A percentile compares a stretch with the other conserved stretches of the same genome.
Evolutionary conservation across 179 eudicot genomes (phyloP).

Genomic region (Beta corolliflora): DNA sequence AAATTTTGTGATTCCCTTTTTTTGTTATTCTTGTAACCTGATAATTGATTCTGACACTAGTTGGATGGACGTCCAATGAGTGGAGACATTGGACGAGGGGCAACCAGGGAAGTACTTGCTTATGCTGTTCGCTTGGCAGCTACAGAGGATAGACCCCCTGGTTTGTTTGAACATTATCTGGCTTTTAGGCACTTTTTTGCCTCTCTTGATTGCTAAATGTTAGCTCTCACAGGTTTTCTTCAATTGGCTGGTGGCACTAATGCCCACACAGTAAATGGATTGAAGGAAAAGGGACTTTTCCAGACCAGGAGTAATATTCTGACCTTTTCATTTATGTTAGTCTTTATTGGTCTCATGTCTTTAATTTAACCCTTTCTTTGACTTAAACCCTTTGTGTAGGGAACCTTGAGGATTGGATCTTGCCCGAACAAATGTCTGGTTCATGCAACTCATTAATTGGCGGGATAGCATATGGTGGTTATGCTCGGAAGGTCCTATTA

Average conservation of each 20-base stretch:
- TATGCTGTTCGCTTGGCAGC: constrained; percentile 69
- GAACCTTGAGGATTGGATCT: constrained; percentile 22
- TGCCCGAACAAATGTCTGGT: constrained; percentile 12
- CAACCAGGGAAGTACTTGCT: constrained; percentile 74
- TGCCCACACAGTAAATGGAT: constrained; percentile 81
- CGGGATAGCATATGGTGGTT: constrained; percentile 91
- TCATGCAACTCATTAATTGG: constrained; percentile 46
- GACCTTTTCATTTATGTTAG: background rate
- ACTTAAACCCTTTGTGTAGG: constrained; percentile 23
- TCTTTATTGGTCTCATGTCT: background rate
- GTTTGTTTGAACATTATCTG: constrained; percentile 33
- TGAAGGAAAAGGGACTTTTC: constrained; percentile 60
- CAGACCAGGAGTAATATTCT: constrained; percentile 37
- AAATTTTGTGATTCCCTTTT: background rate
- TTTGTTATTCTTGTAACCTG: constrained; percentile 2
- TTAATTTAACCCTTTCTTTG: background rate
- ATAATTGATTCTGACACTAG: constrained; percentile 34
- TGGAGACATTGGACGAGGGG: constrained; percentile 93
- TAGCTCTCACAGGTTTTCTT: constrained; percentile 63
- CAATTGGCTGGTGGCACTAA: constrained; percentile 97
- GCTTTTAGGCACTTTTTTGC: background rate
- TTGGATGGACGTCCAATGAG: constrained; percentile 98
- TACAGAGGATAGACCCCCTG: constrained; percentile 67
- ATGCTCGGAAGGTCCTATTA: constrained; percentile 71
- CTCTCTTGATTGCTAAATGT: background rate